phyloP scores from a whole-genome alignment of 2,329 filamentous ascomycete genomes.

The Exserohilum rostratum region DNA sequence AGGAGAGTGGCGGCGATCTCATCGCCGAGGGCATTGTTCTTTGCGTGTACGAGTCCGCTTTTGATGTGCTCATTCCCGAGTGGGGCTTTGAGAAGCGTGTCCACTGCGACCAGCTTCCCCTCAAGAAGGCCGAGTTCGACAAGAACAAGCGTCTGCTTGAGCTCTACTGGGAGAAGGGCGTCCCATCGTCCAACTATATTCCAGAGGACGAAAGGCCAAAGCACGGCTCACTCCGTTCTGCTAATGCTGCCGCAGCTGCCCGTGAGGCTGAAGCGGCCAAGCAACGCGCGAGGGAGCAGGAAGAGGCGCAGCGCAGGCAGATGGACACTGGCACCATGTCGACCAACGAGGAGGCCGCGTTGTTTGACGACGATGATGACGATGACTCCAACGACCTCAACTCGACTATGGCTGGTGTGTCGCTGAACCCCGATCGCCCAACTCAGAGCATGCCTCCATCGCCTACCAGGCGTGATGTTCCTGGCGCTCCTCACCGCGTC shows the following conservation, averaged over 20 bases:
- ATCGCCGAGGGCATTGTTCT: constrained; percentile 96
- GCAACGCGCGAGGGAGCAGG: constrained; percentile 80
- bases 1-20: constrained; percentile 85
- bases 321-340: constrained; percentile 95
- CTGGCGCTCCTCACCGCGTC: constrained; percentile 78
- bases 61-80: constrained; percentile 96
- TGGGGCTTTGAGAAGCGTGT: constrained; percentile 99
- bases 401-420: constrained; percentile 91
- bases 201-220: constrained; percentile 96
- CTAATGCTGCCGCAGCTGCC: constrained; percentile 76
- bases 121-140: constrained; percentile 99
- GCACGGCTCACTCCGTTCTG: constrained; percentile 74
- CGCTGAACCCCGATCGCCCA: constrained; percentile 79
- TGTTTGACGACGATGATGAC: constrained; percentile 90
- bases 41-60: constrained; percentile 97
- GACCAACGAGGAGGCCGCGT: constrained; percentile 88
- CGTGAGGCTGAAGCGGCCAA: constrained; percentile 83
- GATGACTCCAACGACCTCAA: constrained; percentile 81
- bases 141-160: constrained; percentile 95
- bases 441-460: constrained; percentile 96
- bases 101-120: constrained; percentile 94
- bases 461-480: constrained; percentile 75
- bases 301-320: constrained; percentile 89
- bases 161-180: constrained; percentile 99
- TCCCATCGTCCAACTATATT: constrained; percentile 92